Conservation (phyloP, 257 asterid species). For the Solanum boliviense region DNA sequence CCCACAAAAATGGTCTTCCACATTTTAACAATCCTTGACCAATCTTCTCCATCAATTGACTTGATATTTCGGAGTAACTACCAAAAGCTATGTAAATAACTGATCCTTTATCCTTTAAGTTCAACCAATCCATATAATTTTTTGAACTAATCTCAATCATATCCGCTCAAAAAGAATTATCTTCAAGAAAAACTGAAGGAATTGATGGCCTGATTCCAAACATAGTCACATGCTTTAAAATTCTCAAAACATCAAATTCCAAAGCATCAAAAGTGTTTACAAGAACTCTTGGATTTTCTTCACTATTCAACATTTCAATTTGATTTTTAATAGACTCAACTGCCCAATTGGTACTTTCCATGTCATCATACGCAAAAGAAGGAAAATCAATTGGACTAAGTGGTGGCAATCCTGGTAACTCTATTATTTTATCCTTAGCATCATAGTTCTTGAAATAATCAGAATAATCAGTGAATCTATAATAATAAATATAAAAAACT, state of each 20-base stretch:
- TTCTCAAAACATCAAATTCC: background rate
- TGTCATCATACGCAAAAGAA: background rate
- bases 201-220: slow-evolving; percentile 5
- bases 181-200: background rate
- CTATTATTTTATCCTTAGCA: background rate
- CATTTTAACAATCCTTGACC: slow-evolving; percentile 11
- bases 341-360: background rate
- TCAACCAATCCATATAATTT: slow-evolving; percentile 2
- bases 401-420: background rate
- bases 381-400: background rate
- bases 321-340: background rate
- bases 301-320: background rate
- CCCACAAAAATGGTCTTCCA: slow-evolving; percentile 22
- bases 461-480: background rate
- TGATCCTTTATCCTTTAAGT: background rate
- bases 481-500: background rate
- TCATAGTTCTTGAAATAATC: background rate
- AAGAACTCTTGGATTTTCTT: background rate
- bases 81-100: slow-evolving; percentile 14
- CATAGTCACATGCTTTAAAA: background rate
- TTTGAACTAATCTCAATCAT: background rate
- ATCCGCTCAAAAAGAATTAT: background rate
- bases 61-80: background rate
- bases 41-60: slow-evolving; percentile 2
- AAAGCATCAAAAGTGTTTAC: slow-evolving; percentile 6